phyloP scores from a whole-genome alignment of 2,329 filamentous ascomycete species.

The Exophiala viscosa region DNA sequence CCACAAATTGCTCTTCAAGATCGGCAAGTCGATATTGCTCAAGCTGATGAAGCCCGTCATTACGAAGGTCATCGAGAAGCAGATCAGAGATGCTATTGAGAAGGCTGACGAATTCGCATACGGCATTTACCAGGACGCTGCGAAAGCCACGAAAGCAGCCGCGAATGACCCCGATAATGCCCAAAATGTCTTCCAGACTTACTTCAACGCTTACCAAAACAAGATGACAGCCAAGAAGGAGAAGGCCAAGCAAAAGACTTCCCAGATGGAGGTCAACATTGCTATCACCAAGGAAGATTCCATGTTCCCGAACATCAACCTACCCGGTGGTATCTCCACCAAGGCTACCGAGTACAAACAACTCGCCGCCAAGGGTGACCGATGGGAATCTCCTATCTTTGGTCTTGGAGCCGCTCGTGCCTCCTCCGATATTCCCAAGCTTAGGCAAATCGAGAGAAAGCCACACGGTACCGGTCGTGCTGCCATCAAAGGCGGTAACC shows the following conservation, averaged over 20 bases:
- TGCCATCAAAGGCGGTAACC: slow-evolving; percentile 31
- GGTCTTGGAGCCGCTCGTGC: slow-evolving; percentile 73
- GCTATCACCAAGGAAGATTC: slow-evolving; percentile 85
- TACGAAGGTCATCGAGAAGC: slow-evolving; percentile 83
- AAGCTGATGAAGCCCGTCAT: slow-evolving; percentile 79
- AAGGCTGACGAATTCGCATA: slow-evolving; percentile 70
- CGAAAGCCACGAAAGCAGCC: slow-evolving; percentile 64
- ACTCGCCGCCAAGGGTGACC: slow-evolving; percentile 79
- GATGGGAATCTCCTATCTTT: slow-evolving; percentile 94
- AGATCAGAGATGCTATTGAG: slow-evolving; percentile 77
- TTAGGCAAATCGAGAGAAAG: slow-evolving; percentile 56
- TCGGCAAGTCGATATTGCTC: slow-evolving; percentile 84
- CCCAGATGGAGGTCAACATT: slow-evolving; percentile 73
- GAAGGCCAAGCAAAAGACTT: slow-evolving; percentile 61
- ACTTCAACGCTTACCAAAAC: slow-evolving; percentile 70
- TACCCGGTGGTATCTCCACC: slow-evolving; percentile 83
- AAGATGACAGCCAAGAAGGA: slow-evolving; percentile 71
- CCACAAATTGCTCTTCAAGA: slow-evolving; percentile 82
- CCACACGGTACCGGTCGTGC: slow-evolving; percentile 47
- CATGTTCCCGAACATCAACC: slow-evolving; percentile 81
- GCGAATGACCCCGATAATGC: slow-evolving; percentile 67
- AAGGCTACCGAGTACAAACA: slow-evolving; percentile 95
- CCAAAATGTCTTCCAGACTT: slow-evolving; percentile 82
- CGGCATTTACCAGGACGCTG: slow-evolving; percentile 77
- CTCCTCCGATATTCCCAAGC: slow-evolving; percentile 65